Evolutionary conservation across 2,329 filamentous ascomycete genomes (phyloP), one percentile per base, ranked within the genome.

Genomic region (Apiospora hydei): DNA sequence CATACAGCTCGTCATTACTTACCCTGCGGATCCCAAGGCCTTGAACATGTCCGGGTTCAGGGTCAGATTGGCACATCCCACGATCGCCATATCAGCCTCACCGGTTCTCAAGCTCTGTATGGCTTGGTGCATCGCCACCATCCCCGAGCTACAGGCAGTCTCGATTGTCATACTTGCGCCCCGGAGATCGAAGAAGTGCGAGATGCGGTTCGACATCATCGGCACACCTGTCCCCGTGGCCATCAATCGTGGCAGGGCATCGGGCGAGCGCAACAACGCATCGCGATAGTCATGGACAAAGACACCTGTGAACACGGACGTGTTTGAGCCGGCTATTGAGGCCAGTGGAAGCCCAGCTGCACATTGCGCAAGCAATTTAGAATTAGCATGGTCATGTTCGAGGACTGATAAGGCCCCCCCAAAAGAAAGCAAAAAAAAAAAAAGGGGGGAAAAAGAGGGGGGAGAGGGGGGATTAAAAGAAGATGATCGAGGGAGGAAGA

Each of bases 1-100:
- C n/a, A 38, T 38, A 38, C 38, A 38, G 18, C 66, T 90, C 88
- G 18, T 84, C 86, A 0, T 41, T 53, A 70, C 14, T 49, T 24
- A 16, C 47, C 70, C 7, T 46, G 66, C 24, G 30, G 38, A n/a
- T 8, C 68, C 64, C 16, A 69, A 69, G 2, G 47, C 70, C 0
- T 89, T 76, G n/a, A 75, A 71, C 4, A 69, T 71, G 13, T 80
- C 75, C 0, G 78, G 79, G 18, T 57, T 75, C 0, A 81, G 71
- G 11, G 80, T 75, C 6, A 81, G 11, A 71, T 77, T 81, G 4
- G 74, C 43, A 3, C 76, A 79, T 11, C 64, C 70, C 0, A 80
- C 79, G 18, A 82, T 46, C 10, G 81, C 79, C 70, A 73, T 75
- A 41, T 71, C 68, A 1, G 64, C 11, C 30, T 74, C 73, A 2